Evolutionary conservation across 495 filamentous ascomycete genomes (phyloP).

Genomic region (Parachaetomium inaequale): DNA sequence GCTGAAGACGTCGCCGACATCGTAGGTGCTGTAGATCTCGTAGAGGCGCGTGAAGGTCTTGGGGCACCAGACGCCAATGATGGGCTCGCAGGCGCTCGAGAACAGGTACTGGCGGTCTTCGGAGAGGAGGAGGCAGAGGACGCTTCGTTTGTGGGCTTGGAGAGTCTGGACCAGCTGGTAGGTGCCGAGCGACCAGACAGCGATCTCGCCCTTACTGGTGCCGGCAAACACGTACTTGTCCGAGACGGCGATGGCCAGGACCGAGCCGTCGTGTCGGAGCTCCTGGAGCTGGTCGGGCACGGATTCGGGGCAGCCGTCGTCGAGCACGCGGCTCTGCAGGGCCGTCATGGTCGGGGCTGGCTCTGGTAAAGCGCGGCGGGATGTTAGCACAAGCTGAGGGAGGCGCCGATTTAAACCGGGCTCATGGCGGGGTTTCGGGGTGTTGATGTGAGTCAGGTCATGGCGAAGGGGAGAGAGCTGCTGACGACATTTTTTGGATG

Average conservation of each 20-base stretch:
- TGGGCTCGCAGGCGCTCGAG: conserved; percentile 89
- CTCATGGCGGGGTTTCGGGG: background rate
- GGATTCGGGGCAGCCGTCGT: conserved; percentile 38
- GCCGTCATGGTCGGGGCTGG: conserved; percentile 27
- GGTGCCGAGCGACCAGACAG: conserved; percentile 84
- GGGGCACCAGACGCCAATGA: conserved; percentile 72
- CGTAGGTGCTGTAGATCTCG: conserved; percentile 88
- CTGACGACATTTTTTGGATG: conserved; percentile 20
- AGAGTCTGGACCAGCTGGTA: conserved; percentile 73
- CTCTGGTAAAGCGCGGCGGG: background rate
- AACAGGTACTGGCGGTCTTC: conserved; percentile 73
- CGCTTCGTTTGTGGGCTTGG: conserved; percentile 83
- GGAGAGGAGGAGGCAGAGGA: conserved; percentile 78
- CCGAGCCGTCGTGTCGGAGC: conserved; percentile 66
- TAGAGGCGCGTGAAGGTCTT: conserved; percentile 55
- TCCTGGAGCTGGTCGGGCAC: conserved; percentile 61
- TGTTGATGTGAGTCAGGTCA: background rate
- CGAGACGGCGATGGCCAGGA: conserved; percentile 66
- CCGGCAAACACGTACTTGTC: conserved; percentile 72
- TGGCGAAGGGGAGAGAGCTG: background rate
- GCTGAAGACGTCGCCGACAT: conserved; percentile 94
- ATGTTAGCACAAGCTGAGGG: background rate
- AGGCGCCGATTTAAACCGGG: background rate
- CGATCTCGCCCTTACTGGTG: conserved; percentile 85
- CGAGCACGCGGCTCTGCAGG: conserved; percentile 35